Evolutionary conservation across 768 basidiomycete genomes (phyloP), one percentile per base, ranked within the genome.

Genomic region (Kockovaella imperatae): DNA sequence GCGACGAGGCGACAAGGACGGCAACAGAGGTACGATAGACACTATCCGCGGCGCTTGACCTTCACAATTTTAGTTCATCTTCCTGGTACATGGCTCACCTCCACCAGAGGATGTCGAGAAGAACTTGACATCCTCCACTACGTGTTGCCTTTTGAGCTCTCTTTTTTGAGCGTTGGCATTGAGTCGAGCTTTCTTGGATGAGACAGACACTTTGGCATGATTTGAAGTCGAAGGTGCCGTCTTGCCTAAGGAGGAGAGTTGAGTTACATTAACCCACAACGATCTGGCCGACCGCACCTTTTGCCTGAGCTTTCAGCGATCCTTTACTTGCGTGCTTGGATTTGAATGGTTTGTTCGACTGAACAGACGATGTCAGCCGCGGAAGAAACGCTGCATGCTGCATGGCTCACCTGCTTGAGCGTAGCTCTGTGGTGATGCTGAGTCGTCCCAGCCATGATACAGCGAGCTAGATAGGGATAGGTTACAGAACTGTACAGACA

Each of bases 311-410:
- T 71, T 85, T 89, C 31, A 95, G 61, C 0, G 84, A 76, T 1
- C 84, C 80, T 73, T 95, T 95, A 11, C 86, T 80, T 2, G 88
- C 79, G 75, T 90, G 86, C 67, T 82, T 86, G 2, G 87, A 87
- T 73, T 96, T 96, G 77, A 86, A 96, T 1, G 78, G 58, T 71
- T 97, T 97, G 73, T 97, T 95, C 77, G 81, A 75, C 87, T 90
- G 54, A 14, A 26, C n/a, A n/a, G n/a, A n/a, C n/a, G n/a, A n/a
- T n/a, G n/a, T n/a, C n/a, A n/a, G 15, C 14, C 4, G 26, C 3
- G 25, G 34, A 38, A 30, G 20, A 31, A 2, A 28, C 23, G 14
- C 5, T 18, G 15, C 31, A 21, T 4, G 21, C 17, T 46, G 45
- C 45, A 42, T 42, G 40, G 59, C 77, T 38, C 51, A 78, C 79